Percentiles rank a stretch among this genome's conserved stretches.
phyloP scores from a whole-genome alignment of 1,284 basidiomycete genomes.

The Uromyces viciae-fabae region DNA sequence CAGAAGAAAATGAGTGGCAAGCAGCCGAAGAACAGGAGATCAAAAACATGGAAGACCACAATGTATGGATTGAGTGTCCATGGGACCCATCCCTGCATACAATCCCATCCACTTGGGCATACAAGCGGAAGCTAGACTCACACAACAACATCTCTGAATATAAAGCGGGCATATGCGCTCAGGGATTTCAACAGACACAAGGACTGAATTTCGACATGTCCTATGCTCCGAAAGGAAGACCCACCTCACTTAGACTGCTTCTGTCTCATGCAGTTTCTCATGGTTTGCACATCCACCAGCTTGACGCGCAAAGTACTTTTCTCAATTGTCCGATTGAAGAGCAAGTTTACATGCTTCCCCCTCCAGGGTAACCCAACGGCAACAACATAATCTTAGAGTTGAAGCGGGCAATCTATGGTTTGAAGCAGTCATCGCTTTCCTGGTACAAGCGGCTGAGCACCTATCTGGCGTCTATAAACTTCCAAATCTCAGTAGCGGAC shows the following conservation, averaged over 20 bases:
- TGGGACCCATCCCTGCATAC: background rate
- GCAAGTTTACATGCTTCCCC: background rate
- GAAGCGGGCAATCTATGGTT: too few relatives aligned
- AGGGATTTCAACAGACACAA: background rate
- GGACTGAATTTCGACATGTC: background rate
- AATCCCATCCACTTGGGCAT: background rate
- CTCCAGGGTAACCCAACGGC: background rate
- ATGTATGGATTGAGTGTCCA: too few relatives aligned
- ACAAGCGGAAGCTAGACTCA: background rate
- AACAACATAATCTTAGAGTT: too few relatives aligned
- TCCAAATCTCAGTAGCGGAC: background rate
- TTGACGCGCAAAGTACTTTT: background rate
- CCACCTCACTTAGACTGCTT: background rate
- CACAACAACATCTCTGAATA: background rate
- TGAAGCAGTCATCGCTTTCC: too few relatives aligned
- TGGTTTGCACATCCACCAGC: background rate
- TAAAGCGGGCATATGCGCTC: background rate
- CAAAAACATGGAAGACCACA: background rate
- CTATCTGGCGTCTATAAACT: too few relatives aligned
- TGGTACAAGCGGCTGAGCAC: too few relatives aligned
- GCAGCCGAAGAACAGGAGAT: background rate
- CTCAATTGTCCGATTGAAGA: background rate
- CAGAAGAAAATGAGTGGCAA: too few relatives aligned
- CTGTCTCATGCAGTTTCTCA: background rate
- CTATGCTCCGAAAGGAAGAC: background rate